Evolutionary conservation across 176 grass and related monocot species (phyloP).

Genomic region (Areca catechu): DNA sequence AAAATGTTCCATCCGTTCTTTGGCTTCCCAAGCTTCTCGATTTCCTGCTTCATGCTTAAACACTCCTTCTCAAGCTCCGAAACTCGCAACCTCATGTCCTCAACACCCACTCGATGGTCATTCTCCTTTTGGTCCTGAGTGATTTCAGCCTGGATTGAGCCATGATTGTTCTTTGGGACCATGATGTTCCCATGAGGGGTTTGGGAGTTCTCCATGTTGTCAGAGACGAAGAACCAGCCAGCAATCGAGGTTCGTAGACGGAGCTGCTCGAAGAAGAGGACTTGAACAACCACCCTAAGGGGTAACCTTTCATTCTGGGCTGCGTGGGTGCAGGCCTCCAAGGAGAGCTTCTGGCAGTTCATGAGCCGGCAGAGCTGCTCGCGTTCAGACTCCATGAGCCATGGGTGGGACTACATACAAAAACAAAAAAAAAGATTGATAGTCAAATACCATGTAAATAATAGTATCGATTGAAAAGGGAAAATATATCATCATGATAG

Average conservation of each 20-base stretch:
- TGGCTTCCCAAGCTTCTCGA: slow-evolving; percentile 46
- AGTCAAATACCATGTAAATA: neutral
- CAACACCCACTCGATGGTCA: slow-evolving; percentile 12
- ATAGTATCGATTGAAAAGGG: no score
- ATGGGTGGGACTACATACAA: slow-evolving; percentile 46
- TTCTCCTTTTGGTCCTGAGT: slow-evolving; percentile 8
- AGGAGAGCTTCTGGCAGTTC: slow-evolving; percentile 70
- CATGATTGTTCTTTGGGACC: slow-evolving; percentile 23
- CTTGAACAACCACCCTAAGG: slow-evolving; percentile 65
- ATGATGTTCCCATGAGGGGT: slow-evolving; percentile 21
- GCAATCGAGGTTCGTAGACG: slow-evolving; percentile 67
- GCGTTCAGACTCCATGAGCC: slow-evolving; percentile 55
- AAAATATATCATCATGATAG: no score
- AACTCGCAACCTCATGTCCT: slow-evolving; percentile 33
- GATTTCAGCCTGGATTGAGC: neutral
- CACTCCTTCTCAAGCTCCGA: slow-evolving; percentile 73
- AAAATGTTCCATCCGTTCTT: slow-evolving; percentile 50
- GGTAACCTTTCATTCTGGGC: slow-evolving; percentile 72
- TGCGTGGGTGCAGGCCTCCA: slow-evolving; percentile 65
- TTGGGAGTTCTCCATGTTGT: slow-evolving; percentile 32
- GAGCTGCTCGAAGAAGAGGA: slow-evolving; percentile 83
- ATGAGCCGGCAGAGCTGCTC: slow-evolving; percentile 74
- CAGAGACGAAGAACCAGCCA: slow-evolving; percentile 55
- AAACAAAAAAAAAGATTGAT: neutral
- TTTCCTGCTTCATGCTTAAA: slow-evolving; percentile 58